phyloP scores from a whole-genome alignment of 192 early-diverging fungal genomes.

The Coemansia sp. region DNA sequence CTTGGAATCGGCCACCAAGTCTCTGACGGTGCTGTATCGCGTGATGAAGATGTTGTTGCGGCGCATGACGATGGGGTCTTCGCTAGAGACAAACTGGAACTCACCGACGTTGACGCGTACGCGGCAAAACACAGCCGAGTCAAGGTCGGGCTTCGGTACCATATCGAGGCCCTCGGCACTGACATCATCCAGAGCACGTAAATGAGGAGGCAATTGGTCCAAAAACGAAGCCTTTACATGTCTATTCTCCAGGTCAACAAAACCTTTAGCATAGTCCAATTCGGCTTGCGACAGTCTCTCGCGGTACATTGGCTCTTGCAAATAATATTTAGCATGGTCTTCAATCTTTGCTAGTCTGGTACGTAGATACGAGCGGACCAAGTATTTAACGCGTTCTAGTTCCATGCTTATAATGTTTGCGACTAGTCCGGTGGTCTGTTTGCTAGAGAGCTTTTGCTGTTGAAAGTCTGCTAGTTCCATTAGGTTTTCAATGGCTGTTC shows the following conservation, averaged over 20 bases:
- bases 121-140: slow-evolving; percentile 47
- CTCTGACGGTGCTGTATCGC: slow-evolving; percentile 42
- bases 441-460: slow-evolving; percentile 13
- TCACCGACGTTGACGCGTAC: slow-evolving; percentile 40
- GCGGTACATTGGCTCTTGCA: slow-evolving; percentile 12
- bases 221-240: slow-evolving; percentile 42
- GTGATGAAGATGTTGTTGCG: slow-evolving; percentile 50
- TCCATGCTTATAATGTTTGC: slow-evolving; percentile 42
- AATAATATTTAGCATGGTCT: slow-evolving; percentile 22
- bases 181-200: slow-evolving; percentile 32
- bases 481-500: slow-evolving; percentile 40
- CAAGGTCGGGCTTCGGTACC: slow-evolving; percentile 37
- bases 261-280: slow-evolving; percentile 46
- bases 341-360: slow-evolving; percentile 39
- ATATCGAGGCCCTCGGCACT: slow-evolving; percentile 32
- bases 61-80: slow-evolving; percentile 47
- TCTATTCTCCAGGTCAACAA: slow-evolving; percentile 23
- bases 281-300: slow-evolving; percentile 36
- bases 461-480: slow-evolving; percentile 48
- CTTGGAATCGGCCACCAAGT: slow-evolving; percentile 39
- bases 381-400: slow-evolving; percentile 40
- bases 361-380: slow-evolving; percentile 47
- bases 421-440: slow-evolving; percentile 12
- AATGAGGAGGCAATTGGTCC: slow-evolving; percentile 46
- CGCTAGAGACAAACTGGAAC: slow-evolving; percentile 49